Conservation (phyloP, 306 rosid species). For the Urtica urens region DNA sequence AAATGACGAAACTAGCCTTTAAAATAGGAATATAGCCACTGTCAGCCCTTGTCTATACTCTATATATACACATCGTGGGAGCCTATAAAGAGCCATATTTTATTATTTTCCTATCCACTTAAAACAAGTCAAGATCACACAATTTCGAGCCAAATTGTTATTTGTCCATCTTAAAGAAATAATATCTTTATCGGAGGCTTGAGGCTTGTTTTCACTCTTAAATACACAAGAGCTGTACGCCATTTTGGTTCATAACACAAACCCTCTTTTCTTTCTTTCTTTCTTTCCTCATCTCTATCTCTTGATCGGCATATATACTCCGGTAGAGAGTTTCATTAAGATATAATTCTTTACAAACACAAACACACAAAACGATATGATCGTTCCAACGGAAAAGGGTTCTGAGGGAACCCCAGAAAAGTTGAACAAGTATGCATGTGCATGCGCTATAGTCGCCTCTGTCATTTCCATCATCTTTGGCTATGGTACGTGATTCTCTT, state of each 20-base stretch:
- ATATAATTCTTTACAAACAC: background rate
- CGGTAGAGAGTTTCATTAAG: background rate
- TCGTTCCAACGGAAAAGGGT: slow-evolving; percentile 11
- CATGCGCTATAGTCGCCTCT: slow-evolving; percentile 44
- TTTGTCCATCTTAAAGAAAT: no score
- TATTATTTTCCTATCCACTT: background rate
- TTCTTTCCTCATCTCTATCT: background rate
- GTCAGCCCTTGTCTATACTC: background rate
- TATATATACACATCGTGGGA: background rate
- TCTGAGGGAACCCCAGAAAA: slow-evolving; percentile 3
- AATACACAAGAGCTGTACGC: background rate
- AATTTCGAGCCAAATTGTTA: no score
- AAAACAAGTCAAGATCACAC: no score
- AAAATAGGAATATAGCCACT: background rate
- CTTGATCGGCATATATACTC: background rate
- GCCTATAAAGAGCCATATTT: background rate
- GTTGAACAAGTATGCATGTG: slow-evolving; percentile 45
- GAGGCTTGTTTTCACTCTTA: no score
- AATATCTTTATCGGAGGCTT: no score
- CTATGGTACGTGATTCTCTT: slow-evolving; percentile 21
- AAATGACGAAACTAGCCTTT: background rate
- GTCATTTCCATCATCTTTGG: slow-evolving; percentile 47
- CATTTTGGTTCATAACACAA: background rate
- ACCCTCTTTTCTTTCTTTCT: background rate
- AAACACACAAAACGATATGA: background rate